These are phyloP conservation scores for Scutellaria galericulata DNA, from an alignment of 257 asterid genomes.

Conservation along the genomic window DNA sequence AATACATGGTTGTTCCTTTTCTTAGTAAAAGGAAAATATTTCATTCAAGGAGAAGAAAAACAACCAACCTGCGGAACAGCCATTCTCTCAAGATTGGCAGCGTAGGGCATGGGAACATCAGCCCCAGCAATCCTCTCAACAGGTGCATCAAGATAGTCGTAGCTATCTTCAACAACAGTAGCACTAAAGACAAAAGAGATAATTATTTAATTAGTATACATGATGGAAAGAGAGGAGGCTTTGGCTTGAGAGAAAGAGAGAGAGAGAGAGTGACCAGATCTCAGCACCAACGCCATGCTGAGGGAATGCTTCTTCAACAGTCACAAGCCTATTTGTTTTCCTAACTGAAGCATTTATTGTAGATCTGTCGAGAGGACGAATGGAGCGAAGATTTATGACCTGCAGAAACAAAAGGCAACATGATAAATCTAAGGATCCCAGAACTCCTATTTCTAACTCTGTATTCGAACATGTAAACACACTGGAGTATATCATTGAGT, in stretches of 20 bases:
- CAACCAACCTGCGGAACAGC: conserved; percentile 84
- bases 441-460: conserved; percentile 8
- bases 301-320: conserved; percentile 89
- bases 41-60: conserved; percentile 17
- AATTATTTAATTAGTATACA: conserved; percentile 7
- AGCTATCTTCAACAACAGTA: conserved; percentile 76
- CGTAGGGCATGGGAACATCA: conserved; percentile 93
- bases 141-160: conserved; percentile 81
- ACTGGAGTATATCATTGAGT: conserved; percentile 20
- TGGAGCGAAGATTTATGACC: conserved; percentile 83
- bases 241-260: neutral
- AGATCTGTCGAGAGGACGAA: conserved; percentile 83
- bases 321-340: conserved; percentile 82
- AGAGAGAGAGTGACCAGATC: conserved; percentile 59
- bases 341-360: conserved; percentile 76
- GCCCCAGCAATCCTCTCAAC: conserved; percentile 91
- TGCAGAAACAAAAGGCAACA: conserved; percentile 33
- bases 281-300: conserved; percentile 95
- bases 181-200: conserved; percentile 55
- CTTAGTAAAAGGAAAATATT: neutral
- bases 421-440: neutral
- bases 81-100: conserved; percentile 86
- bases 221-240: conserved; percentile 3
- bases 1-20: neutral
- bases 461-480: neutral